Evolutionary conservation across 2,329 filamentous ascomycete genomes (phyloP).

Genomic region (Trichophyton benhamiae): DNA sequence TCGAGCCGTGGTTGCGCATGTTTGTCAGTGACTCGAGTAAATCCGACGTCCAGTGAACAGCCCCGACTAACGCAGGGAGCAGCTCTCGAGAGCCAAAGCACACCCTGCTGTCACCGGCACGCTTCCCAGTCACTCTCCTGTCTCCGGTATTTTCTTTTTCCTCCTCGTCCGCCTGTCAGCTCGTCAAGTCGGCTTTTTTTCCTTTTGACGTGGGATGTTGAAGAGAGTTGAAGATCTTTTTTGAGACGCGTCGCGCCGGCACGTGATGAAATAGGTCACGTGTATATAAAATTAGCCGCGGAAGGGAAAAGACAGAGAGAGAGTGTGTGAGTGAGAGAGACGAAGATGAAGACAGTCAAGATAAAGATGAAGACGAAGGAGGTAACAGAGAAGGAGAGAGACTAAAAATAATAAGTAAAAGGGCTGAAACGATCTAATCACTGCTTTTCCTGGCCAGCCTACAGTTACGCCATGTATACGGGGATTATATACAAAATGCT

Average conservation of each 20-base stretch:
- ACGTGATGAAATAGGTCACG: conserved; percentile 4
- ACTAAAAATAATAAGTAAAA: not conserved
- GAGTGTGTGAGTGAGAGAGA: no score
- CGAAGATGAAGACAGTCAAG: not conserved
- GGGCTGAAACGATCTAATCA: no score
- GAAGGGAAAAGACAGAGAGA: not conserved
- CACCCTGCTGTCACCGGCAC: not conserved
- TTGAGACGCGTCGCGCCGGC: conserved; percentile 4
- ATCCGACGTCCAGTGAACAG: not conserved
- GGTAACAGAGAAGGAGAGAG: no score
- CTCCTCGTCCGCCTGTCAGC: not conserved
- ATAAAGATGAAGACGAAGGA: not conserved
- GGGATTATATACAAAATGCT: not conserved
- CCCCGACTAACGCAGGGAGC: not conserved
- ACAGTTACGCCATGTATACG: not conserved
- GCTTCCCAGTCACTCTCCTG: no score
- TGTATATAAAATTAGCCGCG: not conserved
- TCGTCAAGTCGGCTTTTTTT: not conserved
- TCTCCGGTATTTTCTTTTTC: not conserved
- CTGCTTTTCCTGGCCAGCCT: conserved; percentile 1
- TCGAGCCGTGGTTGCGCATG: not conserved
- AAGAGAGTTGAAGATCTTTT: not conserved
- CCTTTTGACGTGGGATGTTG: conserved; percentile 1
- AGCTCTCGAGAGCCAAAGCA: not conserved
- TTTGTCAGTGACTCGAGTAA: not conserved